phyloP scores from a whole-genome alignment of 106 monocot species.

The Apostasia shenzhenica region DNA sequence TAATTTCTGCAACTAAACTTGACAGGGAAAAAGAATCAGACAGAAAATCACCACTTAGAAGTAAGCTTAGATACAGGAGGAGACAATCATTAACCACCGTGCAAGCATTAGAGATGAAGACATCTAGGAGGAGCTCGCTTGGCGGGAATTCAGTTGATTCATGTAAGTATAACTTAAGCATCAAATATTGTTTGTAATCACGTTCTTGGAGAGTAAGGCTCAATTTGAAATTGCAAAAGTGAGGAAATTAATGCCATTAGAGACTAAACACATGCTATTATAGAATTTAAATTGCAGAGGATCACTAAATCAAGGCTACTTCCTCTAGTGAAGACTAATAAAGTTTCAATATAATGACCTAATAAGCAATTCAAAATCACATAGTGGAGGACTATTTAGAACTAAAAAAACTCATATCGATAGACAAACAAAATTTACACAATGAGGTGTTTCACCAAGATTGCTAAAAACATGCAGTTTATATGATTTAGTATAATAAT shows the following conservation, averaged over 20 bases:
- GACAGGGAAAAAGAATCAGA: not conserved
- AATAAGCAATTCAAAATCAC: too few relatives aligned
- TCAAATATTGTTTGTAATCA: not conserved
- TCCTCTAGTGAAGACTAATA: not conserved
- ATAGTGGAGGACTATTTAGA: too few relatives aligned
- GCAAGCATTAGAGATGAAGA: not conserved
- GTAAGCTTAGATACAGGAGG: conserved; percentile 8
- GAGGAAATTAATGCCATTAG: not conserved
- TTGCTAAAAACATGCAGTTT: too few relatives aligned
- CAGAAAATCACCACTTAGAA: conserved; percentile 16
- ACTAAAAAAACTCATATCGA: too few relatives aligned
- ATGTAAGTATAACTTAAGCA: conserved; percentile 8
- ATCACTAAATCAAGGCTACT: not conserved
- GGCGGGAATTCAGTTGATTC: conserved; percentile 22
- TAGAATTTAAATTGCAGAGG: too few relatives aligned
- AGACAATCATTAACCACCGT: conserved; percentile 22
- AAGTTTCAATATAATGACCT: not conserved
- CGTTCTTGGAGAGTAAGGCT: too few relatives aligned
- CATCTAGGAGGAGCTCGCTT: conserved; percentile 18
- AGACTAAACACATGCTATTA: not conserved
- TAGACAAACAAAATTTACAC: too few relatives aligned
- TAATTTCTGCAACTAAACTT: conserved; percentile 5
- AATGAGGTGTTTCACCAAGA: too few relatives aligned
- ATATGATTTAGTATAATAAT: too few relatives aligned
- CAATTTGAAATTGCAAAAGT: too few relatives aligned